Evolutionary conservation across 495 filamentous ascomycete genomes (phyloP).

Genomic region (Podospora appendiculata): DNA sequence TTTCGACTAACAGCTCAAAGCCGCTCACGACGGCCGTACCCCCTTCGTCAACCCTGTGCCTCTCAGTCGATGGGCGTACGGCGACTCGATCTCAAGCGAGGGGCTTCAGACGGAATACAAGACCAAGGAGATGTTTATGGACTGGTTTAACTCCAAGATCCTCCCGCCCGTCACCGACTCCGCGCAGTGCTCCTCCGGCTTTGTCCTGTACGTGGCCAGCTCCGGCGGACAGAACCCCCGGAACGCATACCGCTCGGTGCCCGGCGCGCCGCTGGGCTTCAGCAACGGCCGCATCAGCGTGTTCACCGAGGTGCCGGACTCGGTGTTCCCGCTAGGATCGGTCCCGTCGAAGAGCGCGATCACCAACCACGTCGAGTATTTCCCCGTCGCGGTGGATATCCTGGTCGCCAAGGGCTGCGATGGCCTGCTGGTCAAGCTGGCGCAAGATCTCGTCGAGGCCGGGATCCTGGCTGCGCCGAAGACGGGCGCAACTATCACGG

Average conservation of each 20-base stretch:
- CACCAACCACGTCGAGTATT: constrained; percentile 43
- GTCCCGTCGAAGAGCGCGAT: constrained; percentile 44
- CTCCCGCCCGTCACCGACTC: constrained; percentile 27
- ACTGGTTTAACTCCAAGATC: constrained; percentile 45
- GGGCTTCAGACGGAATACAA: constrained; percentile 27
- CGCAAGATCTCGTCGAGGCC: constrained; percentile 39
- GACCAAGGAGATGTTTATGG: constrained; percentile 44
- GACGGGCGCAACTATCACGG: constrained; percentile 36
- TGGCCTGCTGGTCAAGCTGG: constrained; percentile 47
- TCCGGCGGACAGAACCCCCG: constrained; percentile 15
- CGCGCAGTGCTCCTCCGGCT: constrained; percentile 23
- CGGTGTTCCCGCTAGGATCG: constrained; percentile 52
- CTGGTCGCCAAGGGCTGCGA: constrained; percentile 57
- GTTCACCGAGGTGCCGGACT: constrained; percentile 46
- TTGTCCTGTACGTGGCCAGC: constrained; percentile 28
- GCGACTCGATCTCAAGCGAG: constrained; percentile 31
- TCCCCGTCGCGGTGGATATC: constrained; percentile 53
- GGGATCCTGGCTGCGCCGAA: constrained; percentile 42
- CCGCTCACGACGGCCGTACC: constrained; percentile 33
- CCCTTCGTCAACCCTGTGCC: constrained; percentile 52
- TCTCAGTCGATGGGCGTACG: constrained; percentile 49
- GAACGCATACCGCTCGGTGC: constrained; percentile 25
- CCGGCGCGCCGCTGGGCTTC: constrained; percentile 37
- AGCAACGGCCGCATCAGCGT: constrained; percentile 32
- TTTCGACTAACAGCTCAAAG: neutral